Evolutionary conservation across 331 rosid species (phyloP), one percentile per base, ranked within the genome.

Genomic region (Phaseolus coccineus): DNA sequence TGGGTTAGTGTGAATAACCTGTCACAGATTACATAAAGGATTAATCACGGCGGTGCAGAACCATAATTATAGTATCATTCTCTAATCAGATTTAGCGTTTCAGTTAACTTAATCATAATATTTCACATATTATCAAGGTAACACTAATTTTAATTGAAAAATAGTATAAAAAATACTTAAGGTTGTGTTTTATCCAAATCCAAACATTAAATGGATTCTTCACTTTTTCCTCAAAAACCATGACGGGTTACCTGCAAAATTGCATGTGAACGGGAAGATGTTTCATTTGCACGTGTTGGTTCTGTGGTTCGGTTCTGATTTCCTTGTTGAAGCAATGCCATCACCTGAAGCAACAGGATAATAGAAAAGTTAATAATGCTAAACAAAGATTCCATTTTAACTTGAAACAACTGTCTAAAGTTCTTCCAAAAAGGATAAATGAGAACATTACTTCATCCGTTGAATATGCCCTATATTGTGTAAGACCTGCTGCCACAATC

Each of bases 221-320:
- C 46, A 40, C 46, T 40, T 40, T 40, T 8, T 44, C 1, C 27
- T 25, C 33, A 37, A 69, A 70, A 74, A 28, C 39, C 16, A 9
- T 2, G 12, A 61, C 22, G 14, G 66, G 58, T 50, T 78, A 93
- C 98, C 98, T 93, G 98, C 83, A 93, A 85, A 66, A 93, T 93
- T 22, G 98, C 98, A 85, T 93, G 98, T 48, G 98, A 93, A 7
- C 97, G 97, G 0, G 98, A 93, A 80, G 98, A 93, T 57, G 98
- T 93, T 84, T 91, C 97, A 51, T 93, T 93, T 31, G 79, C 93
- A 28, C 94, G 96, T 70, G 98, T 93, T 40, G 98, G 98, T 83
- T 93, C 98, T 4, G 98, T 93, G 28, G 98, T 93, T 82, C 98
- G 86, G 86, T 87, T 90, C 65, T 76, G 92, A 77, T 93, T 93